Conservation (phyloP, 2,329 filamentous ascomycete genomes). For the Epichloe elymi region DNA sequence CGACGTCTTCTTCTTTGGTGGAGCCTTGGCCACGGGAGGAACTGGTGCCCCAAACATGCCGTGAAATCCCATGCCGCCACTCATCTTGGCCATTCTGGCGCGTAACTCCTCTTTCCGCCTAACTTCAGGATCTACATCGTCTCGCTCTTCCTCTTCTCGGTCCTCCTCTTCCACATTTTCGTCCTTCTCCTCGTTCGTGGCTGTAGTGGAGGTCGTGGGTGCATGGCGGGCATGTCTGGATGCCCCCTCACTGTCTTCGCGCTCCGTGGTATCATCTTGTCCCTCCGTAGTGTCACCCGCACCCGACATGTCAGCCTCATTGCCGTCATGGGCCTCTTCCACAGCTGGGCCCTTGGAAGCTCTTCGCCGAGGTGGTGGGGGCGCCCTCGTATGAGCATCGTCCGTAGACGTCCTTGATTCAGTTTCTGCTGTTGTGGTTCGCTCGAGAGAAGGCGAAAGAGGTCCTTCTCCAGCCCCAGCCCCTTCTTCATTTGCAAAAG, state of each 20-base stretch:
- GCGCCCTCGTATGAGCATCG: conserved; percentile 19
- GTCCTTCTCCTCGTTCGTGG: conserved; percentile 47
- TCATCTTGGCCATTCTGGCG: conserved; percentile 97
- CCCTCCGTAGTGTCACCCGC: conserved; percentile 51
- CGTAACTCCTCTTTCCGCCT: conserved; percentile 76
- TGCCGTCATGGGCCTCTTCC: conserved; percentile 41
- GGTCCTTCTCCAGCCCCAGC: conserved; percentile 17
- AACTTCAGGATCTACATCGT: conserved; percentile 78
- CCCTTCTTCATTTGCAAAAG: conserved; percentile 17
- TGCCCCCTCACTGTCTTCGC: conserved; percentile 60
- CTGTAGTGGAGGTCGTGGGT: conserved; percentile 19
- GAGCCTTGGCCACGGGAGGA: conserved; percentile 41
- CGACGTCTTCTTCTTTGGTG: conserved; percentile 37
- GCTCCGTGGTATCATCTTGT: conserved; percentile 49
- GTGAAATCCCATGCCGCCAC: conserved; percentile 91
- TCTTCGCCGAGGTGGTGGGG: conserved; percentile 37
- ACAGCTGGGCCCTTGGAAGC: conserved; percentile 32
- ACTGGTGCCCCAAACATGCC: conserved; percentile 75
- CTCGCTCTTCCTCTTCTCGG: conserved; percentile 63
- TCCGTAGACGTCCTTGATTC: conserved; percentile 39
- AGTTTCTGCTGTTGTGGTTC: conserved; percentile 33
- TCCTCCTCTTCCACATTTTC: conserved; percentile 40
- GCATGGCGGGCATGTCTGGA: conserved; percentile 22
- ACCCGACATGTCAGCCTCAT: conserved; percentile 52
- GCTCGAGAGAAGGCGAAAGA: conserved; percentile 25